phyloP scores from a whole-genome alignment of 2,329 filamentous ascomycete genomes.

The Pseudocercospora vitis region DNA sequence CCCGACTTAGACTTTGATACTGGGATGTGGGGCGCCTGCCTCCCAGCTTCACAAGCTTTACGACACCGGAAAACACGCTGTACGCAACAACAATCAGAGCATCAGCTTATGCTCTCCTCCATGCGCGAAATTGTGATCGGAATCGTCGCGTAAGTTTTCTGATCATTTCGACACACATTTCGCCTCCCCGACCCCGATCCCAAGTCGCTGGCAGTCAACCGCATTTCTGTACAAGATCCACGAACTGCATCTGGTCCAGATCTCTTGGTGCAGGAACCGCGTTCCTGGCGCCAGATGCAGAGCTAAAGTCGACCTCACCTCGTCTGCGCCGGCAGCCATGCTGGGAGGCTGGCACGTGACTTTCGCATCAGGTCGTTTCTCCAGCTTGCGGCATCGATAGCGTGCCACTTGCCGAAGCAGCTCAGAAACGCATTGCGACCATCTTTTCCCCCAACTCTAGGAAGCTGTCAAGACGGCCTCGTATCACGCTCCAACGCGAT shows the following conservation, averaged over 20 bases:
- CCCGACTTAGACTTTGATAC: slow-evolving; percentile 3
- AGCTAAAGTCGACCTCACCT: background rate
- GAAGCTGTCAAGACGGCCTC: no score
- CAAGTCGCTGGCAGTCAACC: background rate
- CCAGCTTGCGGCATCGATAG: no score
- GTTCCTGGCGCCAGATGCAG: background rate
- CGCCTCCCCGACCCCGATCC: background rate
- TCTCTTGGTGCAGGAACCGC: background rate
- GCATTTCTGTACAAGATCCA: background rate
- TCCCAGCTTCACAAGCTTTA: slow-evolving; percentile 3
- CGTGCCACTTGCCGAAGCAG: no score
- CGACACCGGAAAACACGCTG: background rate
- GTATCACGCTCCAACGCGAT: no score
- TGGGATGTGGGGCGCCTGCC: background rate
- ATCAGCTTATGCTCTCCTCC: background rate
- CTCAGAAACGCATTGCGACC: no score
- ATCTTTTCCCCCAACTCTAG: no score
- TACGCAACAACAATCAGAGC: no score
- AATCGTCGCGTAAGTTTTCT: slow-evolving; percentile 7
- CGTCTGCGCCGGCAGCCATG: no score
- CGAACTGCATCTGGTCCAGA: background rate
- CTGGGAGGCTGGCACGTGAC: no score
- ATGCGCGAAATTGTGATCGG: background rate
- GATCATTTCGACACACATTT: slow-evolving; percentile 4
- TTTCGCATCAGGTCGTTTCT: no score